Conservation (phyloP, 768 basidiomycete genomes). For the Leucosporidium creatinivorum region DNA sequence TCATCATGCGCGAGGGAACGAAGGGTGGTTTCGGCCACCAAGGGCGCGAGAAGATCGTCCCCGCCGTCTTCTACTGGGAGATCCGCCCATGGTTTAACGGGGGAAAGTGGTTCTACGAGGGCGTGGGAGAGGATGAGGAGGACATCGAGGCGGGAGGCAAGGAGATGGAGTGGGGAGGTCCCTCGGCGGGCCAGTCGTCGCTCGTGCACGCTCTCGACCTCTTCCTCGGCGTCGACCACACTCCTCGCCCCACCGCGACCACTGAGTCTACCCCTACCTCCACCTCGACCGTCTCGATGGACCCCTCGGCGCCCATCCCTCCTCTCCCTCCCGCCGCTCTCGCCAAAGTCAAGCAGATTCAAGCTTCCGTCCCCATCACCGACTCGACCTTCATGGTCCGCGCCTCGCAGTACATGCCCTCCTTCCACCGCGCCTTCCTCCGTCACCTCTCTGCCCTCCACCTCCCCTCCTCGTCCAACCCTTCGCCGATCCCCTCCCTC, state of each 20-base stretch:
- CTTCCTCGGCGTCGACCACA: slow-evolving; percentile 62
- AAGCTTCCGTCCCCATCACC: slow-evolving; percentile 9
- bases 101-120: slow-evolving; percentile 70
- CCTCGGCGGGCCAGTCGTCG: slow-evolving; percentile 88
- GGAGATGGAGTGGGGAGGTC: slow-evolving; percentile 50
- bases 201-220: slow-evolving; percentile 73
- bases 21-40: slow-evolving; percentile 46
- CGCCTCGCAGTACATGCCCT: slow-evolving; percentile 89
- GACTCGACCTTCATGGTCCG: slow-evolving; percentile 67
- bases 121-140: slow-evolving; percentile 50
- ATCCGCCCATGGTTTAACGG: slow-evolving; percentile 91
- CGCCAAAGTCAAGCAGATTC: slow-evolving; percentile 13
- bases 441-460: slow-evolving; percentile 59
- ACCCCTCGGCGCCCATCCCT: background rate
- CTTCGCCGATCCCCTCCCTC: slow-evolving; percentile 49
- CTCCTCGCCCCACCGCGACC: slow-evolving; percentile 5
- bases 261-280: background rate
- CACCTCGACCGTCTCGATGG: slow-evolving; percentile 5
- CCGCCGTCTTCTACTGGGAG: slow-evolving; percentile 73
- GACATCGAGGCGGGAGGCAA: slow-evolving; percentile 37
- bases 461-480: slow-evolving; percentile 32
- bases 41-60: slow-evolving; percentile 47
- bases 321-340: slow-evolving; percentile 9
- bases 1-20: slow-evolving; percentile 58
- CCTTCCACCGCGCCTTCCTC: slow-evolving; percentile 67